phyloP scores from a whole-genome alignment of 495 filamentous ascomycete species.

The Saxophila tyrrhenica region DNA sequence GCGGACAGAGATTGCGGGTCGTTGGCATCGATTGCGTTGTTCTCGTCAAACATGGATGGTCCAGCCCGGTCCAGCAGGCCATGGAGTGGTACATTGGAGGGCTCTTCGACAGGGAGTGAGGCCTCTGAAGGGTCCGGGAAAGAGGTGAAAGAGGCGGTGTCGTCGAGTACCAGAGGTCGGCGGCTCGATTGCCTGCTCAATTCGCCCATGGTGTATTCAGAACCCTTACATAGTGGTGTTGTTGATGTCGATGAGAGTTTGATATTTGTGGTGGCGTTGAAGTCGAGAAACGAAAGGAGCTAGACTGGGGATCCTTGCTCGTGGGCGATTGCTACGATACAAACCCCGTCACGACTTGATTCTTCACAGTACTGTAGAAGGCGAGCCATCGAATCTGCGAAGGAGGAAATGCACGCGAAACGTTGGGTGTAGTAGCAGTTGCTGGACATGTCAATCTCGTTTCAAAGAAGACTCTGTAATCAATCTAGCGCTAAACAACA shows the following conservation, averaged over 20 bases:
- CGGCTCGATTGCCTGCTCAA: slow-evolving; percentile 15
- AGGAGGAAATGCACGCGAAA: no score
- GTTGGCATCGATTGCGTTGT: background rate
- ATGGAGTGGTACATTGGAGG: background rate
- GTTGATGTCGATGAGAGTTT: background rate
- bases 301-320: no score
- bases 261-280: background rate
- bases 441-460: no score
- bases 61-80: slow-evolving; percentile 9
- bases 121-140: slow-evolving; percentile 13
- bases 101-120: background rate
- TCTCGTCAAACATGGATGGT: slow-evolving; percentile 16
- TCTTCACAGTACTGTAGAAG: no score
- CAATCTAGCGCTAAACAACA: background rate
- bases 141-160: slow-evolving; percentile 11
- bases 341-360: no score
- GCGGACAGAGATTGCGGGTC: slow-evolving; percentile 12
- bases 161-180: background rate
- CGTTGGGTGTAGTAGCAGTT: no score
- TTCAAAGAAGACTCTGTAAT: no score
- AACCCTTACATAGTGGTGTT: slow-evolving; percentile 2
- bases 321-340: no score
- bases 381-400: no score
- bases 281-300: background rate
- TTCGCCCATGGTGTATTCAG: background rate